Evolutionary conservation across 441 rosid genomes (phyloP).

Genomic region (Gossypium davidsonii): DNA sequence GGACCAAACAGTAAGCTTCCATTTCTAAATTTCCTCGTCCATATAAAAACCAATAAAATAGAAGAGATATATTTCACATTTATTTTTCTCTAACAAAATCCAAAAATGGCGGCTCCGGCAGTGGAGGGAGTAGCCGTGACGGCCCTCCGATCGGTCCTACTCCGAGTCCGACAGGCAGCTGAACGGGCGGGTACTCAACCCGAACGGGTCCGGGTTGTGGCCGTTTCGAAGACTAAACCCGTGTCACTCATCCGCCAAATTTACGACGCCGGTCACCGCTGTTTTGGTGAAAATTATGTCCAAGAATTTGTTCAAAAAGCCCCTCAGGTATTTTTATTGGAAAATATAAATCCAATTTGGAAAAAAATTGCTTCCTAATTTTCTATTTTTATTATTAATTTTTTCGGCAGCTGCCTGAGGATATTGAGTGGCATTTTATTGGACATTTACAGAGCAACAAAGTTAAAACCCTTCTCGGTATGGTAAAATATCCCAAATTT

Average conservation of each 20-base stretch:
- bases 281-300: constrained; percentile 82
- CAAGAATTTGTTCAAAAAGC: constrained; percentile 81
- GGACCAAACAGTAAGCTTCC: too few relatives aligned
- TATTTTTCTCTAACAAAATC: neutral
- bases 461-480: constrained; percentile 66
- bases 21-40: neutral
- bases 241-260: constrained; percentile 70
- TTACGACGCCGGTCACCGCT: constrained; percentile 81
- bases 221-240: constrained; percentile 80
- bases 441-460: constrained; percentile 90
- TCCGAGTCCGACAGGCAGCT: constrained; percentile 24
- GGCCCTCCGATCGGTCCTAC: constrained; percentile 64
- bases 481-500: constrained; percentile 8
- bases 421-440: constrained; percentile 81
- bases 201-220: constrained; percentile 56
- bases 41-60: neutral
- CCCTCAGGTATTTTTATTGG: constrained; percentile 44
- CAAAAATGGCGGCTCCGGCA: constrained; percentile 54
- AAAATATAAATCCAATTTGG: neutral
- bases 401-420: constrained; percentile 59
- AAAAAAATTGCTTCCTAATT: too few relatives aligned
- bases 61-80: neutral
- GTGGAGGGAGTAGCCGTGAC: constrained; percentile 48
- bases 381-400: neutral
- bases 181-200: constrained; percentile 42